Evolutionary conservation across 495 filamentous ascomycete genomes (phyloP).

Genomic region (Lasiosphaeria ovina): DNA sequence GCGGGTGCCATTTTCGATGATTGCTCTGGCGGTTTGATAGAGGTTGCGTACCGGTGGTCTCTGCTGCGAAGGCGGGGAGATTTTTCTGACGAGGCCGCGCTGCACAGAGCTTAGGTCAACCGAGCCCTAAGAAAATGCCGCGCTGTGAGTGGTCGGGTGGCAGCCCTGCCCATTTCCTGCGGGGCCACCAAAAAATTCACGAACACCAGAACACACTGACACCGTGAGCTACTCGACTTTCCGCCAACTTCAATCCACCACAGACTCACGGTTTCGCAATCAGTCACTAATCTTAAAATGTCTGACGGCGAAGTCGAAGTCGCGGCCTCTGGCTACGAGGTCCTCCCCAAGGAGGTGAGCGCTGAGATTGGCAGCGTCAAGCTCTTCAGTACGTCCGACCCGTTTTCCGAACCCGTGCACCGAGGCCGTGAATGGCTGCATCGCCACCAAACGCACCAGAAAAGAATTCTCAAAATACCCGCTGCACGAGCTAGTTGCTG

Average conservation of each 20-base stretch:
- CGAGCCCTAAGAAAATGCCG: conserved; percentile 35
- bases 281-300: conserved; percentile 59
- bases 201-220: conserved; percentile 28
- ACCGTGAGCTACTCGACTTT: conserved; percentile 5
- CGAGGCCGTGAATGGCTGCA: conserved; percentile 33
- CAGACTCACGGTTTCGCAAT: conserved; percentile 26
- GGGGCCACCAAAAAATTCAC: conserved; percentile 44
- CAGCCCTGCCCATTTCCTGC: conserved; percentile 25
- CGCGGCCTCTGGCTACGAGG: conserved; percentile 66
- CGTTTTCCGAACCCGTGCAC: conserved; percentile 50
- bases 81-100: conserved; percentile 29
- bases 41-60: conserved; percentile 35
- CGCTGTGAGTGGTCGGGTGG: conserved; percentile 29
- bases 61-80: conserved; percentile 40
- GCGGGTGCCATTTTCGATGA: conserved; percentile 65
- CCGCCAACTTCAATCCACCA: conserved; percentile 31
- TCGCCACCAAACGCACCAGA: conserved; percentile 5
- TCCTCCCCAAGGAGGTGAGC: conserved; percentile 93
- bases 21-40: conserved; percentile 43
- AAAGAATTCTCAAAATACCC: background rate
- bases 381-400: conserved; percentile 72
- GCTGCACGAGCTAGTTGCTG: conserved; percentile 20
- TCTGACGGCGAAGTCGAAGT: conserved; percentile 98
- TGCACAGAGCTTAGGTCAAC: conserved; percentile 36
- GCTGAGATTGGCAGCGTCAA: conserved; percentile 90